A percentile compares a stretch with the other conserved stretches of the same genome.
Evolutionary conservation across 768 basidiomycete genomes (phyloP).

Genomic region (Sporobolomyces roseus): DNA sequence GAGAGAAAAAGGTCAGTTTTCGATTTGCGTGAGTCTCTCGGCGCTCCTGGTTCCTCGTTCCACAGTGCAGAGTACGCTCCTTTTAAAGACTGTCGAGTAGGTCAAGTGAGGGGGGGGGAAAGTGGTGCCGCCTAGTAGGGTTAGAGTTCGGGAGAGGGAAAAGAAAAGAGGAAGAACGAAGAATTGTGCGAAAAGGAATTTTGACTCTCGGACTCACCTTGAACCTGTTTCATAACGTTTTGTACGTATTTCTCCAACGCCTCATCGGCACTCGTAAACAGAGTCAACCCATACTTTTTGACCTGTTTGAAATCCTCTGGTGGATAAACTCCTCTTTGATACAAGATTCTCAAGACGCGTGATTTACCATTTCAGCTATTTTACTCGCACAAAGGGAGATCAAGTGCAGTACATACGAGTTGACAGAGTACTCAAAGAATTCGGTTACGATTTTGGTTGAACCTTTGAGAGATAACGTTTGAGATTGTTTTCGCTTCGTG

Average conservation of each 20-base stretch:
- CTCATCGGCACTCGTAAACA: slow-evolving; percentile 88
- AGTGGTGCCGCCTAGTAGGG: too few relatives aligned
- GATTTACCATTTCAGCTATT: too few relatives aligned
- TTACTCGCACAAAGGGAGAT: slow-evolving; percentile 15
- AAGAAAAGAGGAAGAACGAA: too few relatives aligned
- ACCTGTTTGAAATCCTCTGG: slow-evolving; percentile 96
- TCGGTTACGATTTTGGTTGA: slow-evolving; percentile 90
- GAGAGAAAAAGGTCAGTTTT: neutral
- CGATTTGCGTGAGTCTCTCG: neutral
- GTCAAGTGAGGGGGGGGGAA: too few relatives aligned
- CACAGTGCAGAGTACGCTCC: too few relatives aligned
- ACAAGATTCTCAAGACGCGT: slow-evolving; percentile 66
- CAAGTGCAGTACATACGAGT: slow-evolving; percentile 63
- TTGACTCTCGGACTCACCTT: slow-evolving; percentile 74
- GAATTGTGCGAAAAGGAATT: too few relatives aligned
- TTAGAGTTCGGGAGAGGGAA: too few relatives aligned
- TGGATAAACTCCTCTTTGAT: slow-evolving; percentile 94
- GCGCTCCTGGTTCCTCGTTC: too few relatives aligned
- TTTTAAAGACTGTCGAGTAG: too few relatives aligned
- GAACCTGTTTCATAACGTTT: slow-evolving; percentile 85
- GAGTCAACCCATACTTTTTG: slow-evolving; percentile 96
- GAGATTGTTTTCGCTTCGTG: slow-evolving; percentile 35
- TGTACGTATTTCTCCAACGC: slow-evolving; percentile 90
- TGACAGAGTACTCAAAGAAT: slow-evolving; percentile 99
- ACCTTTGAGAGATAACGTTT: slow-evolving; percentile 84